Evolutionary conservation across 768 basidiomycete species (phyloP), one percentile per base, ranked within the genome.

Genomic region (Pulveroboletus sp.): DNA sequence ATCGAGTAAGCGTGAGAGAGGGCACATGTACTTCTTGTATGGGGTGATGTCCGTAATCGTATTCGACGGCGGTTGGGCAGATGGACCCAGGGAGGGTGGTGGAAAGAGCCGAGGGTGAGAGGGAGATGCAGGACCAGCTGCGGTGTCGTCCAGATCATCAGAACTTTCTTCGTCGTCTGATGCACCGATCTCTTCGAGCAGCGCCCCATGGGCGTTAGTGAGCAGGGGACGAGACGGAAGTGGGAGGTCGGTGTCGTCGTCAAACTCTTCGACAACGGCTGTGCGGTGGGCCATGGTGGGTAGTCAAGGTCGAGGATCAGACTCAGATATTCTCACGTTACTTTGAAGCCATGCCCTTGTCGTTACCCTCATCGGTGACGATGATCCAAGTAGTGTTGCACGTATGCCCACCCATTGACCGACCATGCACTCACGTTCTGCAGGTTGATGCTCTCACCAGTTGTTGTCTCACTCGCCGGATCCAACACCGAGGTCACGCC

Each of bases 231-330:
- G 76, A 30, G 73, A 73, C 4, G 92, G 92, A 18, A 94, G 75
- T 0, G 91, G 89, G 14, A 94, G 79, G 64, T 95, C 93, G 11
- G 89, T 91, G 62, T 95, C 93, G 72, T 96, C 93, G 79, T 95
- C 91, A 62, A 94, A 95, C 62, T 90, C 90, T 52, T 80, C 82
- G 53, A 82, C 76, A 54, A 83, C 74, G 55, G 81, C 82, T 62
- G 81, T 71, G 66, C 82, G 76, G 58, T 84, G 84, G 55, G 84
- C 81, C 87, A 89, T 89, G 60, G 52, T 64, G 13, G 46, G 46
- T 43, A 21, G 62, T 50, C 10, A 31, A 47, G 1, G 57, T 33
- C 15, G 33, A 49, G 11, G 46, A n/a, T 17, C 14, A 46, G n/a
- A 42, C 18, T 30, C 9, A 24, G 6, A 51, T 39, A 27, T 66